phyloP scores from a whole-genome alignment of 2,329 filamentous ascomycete genomes.

The Bipolaris oryzae region DNA sequence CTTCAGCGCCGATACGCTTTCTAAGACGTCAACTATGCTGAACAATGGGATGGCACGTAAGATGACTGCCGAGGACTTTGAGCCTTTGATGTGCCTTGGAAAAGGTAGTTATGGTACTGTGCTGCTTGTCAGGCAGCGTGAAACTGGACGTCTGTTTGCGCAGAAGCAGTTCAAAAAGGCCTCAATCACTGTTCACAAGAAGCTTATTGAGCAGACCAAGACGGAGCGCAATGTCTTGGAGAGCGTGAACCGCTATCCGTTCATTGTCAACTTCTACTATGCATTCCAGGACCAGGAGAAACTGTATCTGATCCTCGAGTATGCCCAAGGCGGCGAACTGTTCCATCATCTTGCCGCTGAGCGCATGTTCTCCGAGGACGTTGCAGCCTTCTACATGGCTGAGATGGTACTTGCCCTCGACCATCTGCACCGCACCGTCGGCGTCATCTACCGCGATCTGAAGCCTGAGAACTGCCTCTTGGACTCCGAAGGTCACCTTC shows the following conservation, averaged over 20 bases:
- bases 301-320: conserved; percentile 95
- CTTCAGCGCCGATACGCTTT: conserved; percentile 68
- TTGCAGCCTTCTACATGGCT: conserved; percentile 96
- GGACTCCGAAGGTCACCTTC: conserved; percentile 86
- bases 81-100: conserved; percentile 86
- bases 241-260: conserved; percentile 93
- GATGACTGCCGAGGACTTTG: conserved; percentile 91
- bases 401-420: conserved; percentile 95
- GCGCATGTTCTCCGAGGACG: conserved; percentile 91
- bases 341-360: conserved; percentile 95
- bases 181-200: conserved; percentile 92
- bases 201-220: conserved; percentile 94
- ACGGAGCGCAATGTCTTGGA: conserved; percentile 95
- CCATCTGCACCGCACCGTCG: conserved; percentile 88
- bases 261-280: conserved; percentile 97
- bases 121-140: conserved; percentile 84
- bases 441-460: conserved; percentile 94
- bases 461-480: conserved; percentile 98
- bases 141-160: conserved; percentile 87
- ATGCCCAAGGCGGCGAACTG: conserved; percentile 94
- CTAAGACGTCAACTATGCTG: conserved; percentile 43
- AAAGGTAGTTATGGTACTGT: conserved; percentile 98
- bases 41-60: conserved; percentile 68
- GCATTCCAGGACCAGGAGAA: conserved; percentile 98
- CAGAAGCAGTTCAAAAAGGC: conserved; percentile 99